Base-by-base conservation (phyloP, 2,329 filamentous ascomycete species). In the Neofusicoccum kwambonambiense region DNA sequence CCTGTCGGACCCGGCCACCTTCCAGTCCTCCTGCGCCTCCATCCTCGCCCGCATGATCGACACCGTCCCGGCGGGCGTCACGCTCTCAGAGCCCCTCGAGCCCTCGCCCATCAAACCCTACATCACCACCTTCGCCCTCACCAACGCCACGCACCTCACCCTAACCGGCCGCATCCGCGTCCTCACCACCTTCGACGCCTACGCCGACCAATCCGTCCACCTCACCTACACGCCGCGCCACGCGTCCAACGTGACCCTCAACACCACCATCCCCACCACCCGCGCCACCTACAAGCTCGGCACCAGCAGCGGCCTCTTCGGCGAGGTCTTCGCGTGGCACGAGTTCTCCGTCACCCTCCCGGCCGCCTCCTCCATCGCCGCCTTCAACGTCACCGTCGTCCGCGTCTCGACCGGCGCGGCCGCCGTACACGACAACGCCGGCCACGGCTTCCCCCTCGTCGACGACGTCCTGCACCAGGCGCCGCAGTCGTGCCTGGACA, bases 11-110 rank as follows among this genome's bases (percentile, higher is more conserved):
- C 19, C 62, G 3, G n/a, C 27, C 17, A 5, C 42, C 17, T 64
- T 57, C 34, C 51, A 50, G 7, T 8, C 41, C 42, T 5, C 9
- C 4, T 64, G 62, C 62, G 42, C 17, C 5, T 12, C 13, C 17
- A 42, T 64, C 42, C 54, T 64, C 41, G 44, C 27, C 19, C 62
- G 62, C 50, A 64, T 64, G 62, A 57, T 64, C 42, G 62, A 64
- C 52, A 41, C 54, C 17, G 62, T 64, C 17, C 62, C 62, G 2
- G 9, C 17, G 5, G 7, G 3, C 31, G 39, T 57, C 27, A n/a
- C 12, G 4, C 62, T 64, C 34, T 27, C 42, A 4, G 62, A 60
- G 17, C 11, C 45, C 19, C 1, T 64, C 42, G n/a, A 9, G 4
- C 17, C 62, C 9, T 12, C 3, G 13, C 13, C 9, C 2, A 22